Percentiles rank a stretch among this genome's conserved stretches.
Evolutionary conservation across 768 basidiomycete genomes (phyloP).

Genomic region (Panaeolus papilionaceus): DNA sequence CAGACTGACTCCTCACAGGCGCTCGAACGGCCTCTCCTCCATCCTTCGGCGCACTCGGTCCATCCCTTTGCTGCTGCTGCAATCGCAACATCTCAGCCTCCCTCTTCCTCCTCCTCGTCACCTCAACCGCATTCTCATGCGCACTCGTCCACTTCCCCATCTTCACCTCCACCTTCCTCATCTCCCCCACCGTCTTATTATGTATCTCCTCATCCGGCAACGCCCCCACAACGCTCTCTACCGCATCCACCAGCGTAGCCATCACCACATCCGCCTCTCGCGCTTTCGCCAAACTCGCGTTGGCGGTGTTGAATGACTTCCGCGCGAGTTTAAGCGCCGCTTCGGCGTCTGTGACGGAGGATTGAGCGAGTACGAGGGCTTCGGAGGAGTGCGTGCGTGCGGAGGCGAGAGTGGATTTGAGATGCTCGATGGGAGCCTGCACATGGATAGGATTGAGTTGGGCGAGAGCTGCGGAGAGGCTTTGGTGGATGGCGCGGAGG

Average conservation of each 20-base stretch:
- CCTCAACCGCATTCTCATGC: background rate
- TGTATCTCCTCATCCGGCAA: background rate
- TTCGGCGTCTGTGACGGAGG: background rate
- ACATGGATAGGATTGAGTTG: background rate
- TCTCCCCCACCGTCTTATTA: conserved; percentile 1
- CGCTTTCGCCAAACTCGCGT: background rate
- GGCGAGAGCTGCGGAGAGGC: background rate
- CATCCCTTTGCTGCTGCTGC: background rate
- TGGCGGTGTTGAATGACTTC: background rate
- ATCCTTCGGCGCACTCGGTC: background rate
- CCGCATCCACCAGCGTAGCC: background rate
- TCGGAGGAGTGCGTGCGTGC: background rate
- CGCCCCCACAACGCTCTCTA: background rate
- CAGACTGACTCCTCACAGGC: background rate
- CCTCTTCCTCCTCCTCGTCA: conserved; percentile 9
- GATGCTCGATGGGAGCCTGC: background rate
- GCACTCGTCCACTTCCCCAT: background rate
- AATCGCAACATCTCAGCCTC: background rate
- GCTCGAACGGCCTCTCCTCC: background rate
- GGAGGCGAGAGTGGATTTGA: background rate
- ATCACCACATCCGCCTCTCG: background rate
- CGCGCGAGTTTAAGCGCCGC: background rate
- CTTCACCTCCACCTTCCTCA: background rate
- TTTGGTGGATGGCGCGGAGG: background rate
- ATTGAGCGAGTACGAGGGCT: background rate